Conservation (phyloP, 768 basidiomycete genomes). For the Sporobolomyces roseus region DNA sequence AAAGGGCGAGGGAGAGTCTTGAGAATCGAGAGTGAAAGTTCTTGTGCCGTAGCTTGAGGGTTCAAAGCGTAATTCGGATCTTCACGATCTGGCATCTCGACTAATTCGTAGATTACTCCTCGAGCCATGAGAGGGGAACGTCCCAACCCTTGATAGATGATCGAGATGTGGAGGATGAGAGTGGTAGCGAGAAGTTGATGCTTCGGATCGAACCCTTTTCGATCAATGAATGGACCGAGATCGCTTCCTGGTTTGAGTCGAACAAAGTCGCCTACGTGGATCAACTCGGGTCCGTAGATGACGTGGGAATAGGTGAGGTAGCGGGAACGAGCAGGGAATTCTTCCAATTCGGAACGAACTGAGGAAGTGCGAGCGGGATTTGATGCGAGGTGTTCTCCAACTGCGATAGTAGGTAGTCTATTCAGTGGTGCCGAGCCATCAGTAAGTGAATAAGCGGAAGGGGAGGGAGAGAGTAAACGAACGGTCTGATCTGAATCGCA, state of each 20-base stretch:
- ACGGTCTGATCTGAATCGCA: slow-evolving; percentile 28
- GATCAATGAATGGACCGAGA: background rate
- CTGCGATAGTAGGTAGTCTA: slow-evolving; percentile 14
- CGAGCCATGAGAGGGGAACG: slow-evolving; percentile 24
- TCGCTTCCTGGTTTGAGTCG: slow-evolving; percentile 15
- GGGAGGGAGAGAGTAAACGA: background rate
- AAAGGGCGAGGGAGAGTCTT: slow-evolving; percentile 13
- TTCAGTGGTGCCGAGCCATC: background rate
- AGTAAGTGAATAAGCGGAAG: background rate
- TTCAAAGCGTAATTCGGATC: background rate
- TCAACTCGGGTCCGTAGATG: slow-evolving; percentile 28
- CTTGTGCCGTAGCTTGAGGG: background rate
- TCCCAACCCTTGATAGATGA: slow-evolving; percentile 17
- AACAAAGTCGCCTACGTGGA: slow-evolving; percentile 29
- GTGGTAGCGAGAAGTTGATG: background rate
- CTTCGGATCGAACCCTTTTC: background rate
- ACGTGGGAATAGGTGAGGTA: slow-evolving; percentile 26
- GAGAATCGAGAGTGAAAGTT: background rate
- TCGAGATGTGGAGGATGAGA: slow-evolving; percentile 23
- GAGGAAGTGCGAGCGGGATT: background rate
- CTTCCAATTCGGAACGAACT: background rate
- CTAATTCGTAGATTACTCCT: slow-evolving; percentile 29
- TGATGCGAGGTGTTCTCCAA: slow-evolving; percentile 22
- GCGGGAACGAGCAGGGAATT: background rate
- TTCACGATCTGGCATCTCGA: background rate